These are phyloP conservation scores for Austroboletus niveus DNA, from an alignment of 1,284 basidiomycete genomes.

Conservation along the genomic window DNA sequence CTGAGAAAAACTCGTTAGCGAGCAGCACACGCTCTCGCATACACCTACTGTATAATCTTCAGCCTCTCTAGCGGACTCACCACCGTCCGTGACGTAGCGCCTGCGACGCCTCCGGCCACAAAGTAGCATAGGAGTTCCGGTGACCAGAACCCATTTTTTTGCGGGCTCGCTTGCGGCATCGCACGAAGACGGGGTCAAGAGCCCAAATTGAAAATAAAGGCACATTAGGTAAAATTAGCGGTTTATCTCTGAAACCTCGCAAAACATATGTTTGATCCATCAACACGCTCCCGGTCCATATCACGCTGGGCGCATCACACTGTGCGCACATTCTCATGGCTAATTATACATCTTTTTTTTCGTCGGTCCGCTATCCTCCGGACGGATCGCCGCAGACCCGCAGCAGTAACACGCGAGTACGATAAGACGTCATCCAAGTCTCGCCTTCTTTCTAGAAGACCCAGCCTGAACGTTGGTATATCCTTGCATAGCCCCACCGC, in stretches of 20 bases:
- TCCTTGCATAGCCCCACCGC: conserved; percentile 38
- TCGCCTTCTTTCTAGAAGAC: conserved; percentile 44
- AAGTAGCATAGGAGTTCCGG: conserved; percentile 40
- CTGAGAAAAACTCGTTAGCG: conserved; percentile 37
- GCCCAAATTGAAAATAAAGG: no score
- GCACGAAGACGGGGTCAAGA: neutral
- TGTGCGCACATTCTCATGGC: no score
- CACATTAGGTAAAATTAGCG: no score
- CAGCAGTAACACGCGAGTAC: no score
- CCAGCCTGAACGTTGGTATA: conserved; percentile 33
- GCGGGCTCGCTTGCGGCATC: conserved; percentile 24
- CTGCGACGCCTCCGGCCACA: conserved; percentile 78
- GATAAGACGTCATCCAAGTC: conserved; percentile 35
- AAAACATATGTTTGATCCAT: no score
- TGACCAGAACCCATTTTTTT: conserved; percentile 32
- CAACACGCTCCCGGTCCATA: no score
- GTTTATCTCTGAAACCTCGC: no score
- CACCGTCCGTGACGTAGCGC: conserved; percentile 85
- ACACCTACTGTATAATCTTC: conserved; percentile 90
- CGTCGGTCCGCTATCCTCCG: no score
- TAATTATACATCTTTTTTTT: no score
- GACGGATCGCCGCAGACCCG: no score
- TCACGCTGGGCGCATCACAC: no score
- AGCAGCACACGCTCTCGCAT: conserved; percentile 1
- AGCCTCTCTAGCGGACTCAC: conserved; percentile 89